These are phyloP conservation scores for Kernera saxatilis DNA, from an alignment of 345 rosid species.

Conservation along the genomic window DNA sequence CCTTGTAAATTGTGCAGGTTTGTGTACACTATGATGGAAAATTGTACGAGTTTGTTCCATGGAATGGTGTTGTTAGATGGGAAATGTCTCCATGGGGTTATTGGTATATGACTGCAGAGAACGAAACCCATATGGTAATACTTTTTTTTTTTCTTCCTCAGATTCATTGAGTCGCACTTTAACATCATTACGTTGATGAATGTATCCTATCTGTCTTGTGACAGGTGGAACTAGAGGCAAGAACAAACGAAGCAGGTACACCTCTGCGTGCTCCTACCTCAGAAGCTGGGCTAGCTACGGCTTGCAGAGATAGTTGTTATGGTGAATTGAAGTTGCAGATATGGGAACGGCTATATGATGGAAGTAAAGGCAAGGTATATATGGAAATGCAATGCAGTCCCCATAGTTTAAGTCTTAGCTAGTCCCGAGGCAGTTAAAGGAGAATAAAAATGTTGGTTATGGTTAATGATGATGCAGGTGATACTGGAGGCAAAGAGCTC, in stretches of 20 bases:
- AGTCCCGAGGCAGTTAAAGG: neutral
- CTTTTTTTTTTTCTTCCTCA: neutral
- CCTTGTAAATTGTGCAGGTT: conserved; percentile 45
- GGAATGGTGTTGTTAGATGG: conserved; percentile 77
- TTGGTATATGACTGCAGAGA: conserved; percentile 80
- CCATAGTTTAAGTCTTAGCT: neutral
- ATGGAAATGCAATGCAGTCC: neutral
- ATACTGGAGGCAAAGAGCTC: conserved; percentile 70
- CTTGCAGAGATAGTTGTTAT: conserved; percentile 83
- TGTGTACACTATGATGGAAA: conserved; percentile 84
- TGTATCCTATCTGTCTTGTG: too few species aligned
- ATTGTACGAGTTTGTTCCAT: conserved; percentile 88
- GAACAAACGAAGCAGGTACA: conserved; percentile 68
- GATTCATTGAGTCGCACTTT: conserved; percentile 1
- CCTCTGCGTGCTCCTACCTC: conserved; percentile 82
- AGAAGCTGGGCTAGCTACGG: conserved; percentile 80
- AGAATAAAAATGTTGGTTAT: neutral
- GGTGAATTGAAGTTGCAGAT: conserved; percentile 68
- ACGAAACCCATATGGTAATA: conserved; percentile 60
- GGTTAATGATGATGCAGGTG: conserved; percentile 37
- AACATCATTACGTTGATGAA: neutral
- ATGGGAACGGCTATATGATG: conserved; percentile 70
- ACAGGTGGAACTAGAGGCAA: conserved; percentile 80
- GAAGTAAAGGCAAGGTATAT: conserved; percentile 81
- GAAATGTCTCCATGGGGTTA: conserved; percentile 77